Evolutionary conservation across 2,329 filamentous ascomycete species (phyloP), one percentile per base, ranked within the genome.

Genomic region (Aspergillus nomiae): DNA sequence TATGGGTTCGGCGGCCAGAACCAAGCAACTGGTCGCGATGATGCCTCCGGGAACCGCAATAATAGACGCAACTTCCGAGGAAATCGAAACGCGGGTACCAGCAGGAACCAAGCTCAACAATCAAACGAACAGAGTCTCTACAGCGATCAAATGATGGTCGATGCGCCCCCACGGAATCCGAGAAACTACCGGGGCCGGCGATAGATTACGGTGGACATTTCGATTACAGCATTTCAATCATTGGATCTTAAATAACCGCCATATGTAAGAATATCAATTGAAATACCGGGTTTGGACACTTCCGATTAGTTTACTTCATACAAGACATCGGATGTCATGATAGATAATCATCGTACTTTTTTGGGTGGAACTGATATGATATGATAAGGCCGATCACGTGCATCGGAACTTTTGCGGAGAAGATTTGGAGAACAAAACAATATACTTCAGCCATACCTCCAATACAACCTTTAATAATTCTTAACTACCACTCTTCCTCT

Each of bases 91-190:
- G 59, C 56, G 26, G 63, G 51, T 43, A 59, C 58, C 28, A 65
- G 59, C 34, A 57, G 61, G 48, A 60, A 57, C 38, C 41, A n/a
- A 30, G 66, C 61, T 54, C 66, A 59, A 59, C 53, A 63, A 30
- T 34, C 58, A 8, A 65, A 70, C 46, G 67, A 70, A 10, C 61
- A 69, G 4, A 70, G 74, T 4, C 69, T 78, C 4, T 78, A 79
- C 63, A 79, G 78, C 56, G 78, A 80, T 62, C 65, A 76, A 62
- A 79, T 80, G 76, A 75, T 78, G 73, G 69, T 76, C 19, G 78
- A 80, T 66, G 69, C 71, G n/a, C 75, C 76, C 14, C 56, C 67
- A 30, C 68, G 67, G 54, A 67, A 66, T n/a, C 66, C 66, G 3
- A 69, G 67, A 34, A 66, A 65, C 56, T 65, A 48, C 24, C 45